Percentiles rank a stretch among this genome's conserved stretches.
phyloP scores from a whole-genome alignment of 179 eudicot genomes.

The Silene coronaria region DNA sequence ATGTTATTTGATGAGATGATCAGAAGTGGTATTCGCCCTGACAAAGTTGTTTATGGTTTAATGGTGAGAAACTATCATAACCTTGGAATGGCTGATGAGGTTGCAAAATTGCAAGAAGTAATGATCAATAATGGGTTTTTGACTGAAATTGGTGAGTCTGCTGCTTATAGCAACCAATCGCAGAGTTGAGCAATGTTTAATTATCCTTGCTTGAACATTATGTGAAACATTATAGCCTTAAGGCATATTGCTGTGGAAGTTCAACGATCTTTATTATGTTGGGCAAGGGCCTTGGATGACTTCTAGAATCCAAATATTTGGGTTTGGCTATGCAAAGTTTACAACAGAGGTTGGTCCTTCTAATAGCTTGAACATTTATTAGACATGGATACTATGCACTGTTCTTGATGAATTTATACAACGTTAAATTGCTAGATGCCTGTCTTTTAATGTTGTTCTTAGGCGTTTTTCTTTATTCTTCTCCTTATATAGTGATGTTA shows the following conservation, averaged over 20 bases:
- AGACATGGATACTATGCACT: neutral
- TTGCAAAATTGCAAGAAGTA: slow-evolving; percentile 60
- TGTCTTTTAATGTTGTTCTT: neutral
- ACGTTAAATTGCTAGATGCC: neutral
- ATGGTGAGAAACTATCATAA: slow-evolving; percentile 56
- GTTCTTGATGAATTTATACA: neutral
- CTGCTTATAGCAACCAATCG: slow-evolving; percentile 20
- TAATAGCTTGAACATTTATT: neutral
- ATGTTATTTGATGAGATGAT: slow-evolving; percentile 66
- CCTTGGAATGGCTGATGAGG: slow-evolving; percentile 57
- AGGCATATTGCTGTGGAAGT: slow-evolving; percentile 4
- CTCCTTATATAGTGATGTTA: neutral
- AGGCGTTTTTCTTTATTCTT: neutral
- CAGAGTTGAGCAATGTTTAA: slow-evolving; percentile 7
- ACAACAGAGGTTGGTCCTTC: slow-evolving; percentile 23
- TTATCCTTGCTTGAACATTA: neutral
- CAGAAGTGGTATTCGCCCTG: slow-evolving; percentile 61
- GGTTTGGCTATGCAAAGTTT: neutral
- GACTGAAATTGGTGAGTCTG: slow-evolving; percentile 23
- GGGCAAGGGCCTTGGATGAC: slow-evolving; percentile 3
- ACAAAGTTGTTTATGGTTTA: slow-evolving; percentile 59
- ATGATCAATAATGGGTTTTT: slow-evolving; percentile 52
- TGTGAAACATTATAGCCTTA: neutral
- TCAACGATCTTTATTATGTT: slow-evolving; percentile 10
- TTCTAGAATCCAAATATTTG: neutral